A percentile compares a stretch with the other conserved stretches of the same genome.
Conservation (phyloP, 257 asterid species). For the Voacanga thouarsii region DNA sequence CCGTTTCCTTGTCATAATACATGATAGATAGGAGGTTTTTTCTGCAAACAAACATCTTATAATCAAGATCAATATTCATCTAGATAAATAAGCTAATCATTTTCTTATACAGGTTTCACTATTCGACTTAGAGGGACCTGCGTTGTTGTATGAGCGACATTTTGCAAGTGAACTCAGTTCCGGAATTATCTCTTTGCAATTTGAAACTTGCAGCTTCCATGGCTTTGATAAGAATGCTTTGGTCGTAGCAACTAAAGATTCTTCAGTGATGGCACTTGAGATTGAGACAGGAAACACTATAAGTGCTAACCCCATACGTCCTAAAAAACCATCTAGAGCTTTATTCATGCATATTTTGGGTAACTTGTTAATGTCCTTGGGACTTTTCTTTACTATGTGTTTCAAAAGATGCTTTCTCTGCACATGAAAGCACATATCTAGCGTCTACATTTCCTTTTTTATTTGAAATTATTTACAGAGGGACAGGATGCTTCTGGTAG, state of each 20-base stretch:
- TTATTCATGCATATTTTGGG: conserved; percentile 66
- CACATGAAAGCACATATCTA: background rate
- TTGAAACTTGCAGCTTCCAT: conserved; percentile 66
- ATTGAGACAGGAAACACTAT: conserved; percentile 69
- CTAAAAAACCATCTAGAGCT: conserved; percentile 78
- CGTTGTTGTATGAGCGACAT: conserved; percentile 61
- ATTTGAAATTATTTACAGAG: conserved; percentile 28
- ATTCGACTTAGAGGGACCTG: conserved; percentile 59
- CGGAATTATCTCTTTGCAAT: conserved; percentile 73
- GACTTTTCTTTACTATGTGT: background rate
- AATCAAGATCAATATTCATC: background rate
- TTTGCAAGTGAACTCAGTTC: conserved; percentile 67
- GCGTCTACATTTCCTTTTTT: conserved; percentile 7
- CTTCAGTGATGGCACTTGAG: conserved; percentile 72
- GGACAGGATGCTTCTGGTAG: conserved; percentile 32
- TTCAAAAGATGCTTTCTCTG: background rate
- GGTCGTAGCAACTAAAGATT: conserved; percentile 75
- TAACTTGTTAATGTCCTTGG: conserved; percentile 22
- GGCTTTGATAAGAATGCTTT: conserved; percentile 84
- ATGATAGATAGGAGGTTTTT: background rate
- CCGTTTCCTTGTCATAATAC: background rate
- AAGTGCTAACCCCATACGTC: conserved; percentile 60
- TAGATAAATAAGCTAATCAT: background rate
- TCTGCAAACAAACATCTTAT: background rate
- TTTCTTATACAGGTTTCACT: conserved; percentile 51